Conservation (phyloP, 768 basidiomycete species). For the Lactarius tabidus region DNA sequence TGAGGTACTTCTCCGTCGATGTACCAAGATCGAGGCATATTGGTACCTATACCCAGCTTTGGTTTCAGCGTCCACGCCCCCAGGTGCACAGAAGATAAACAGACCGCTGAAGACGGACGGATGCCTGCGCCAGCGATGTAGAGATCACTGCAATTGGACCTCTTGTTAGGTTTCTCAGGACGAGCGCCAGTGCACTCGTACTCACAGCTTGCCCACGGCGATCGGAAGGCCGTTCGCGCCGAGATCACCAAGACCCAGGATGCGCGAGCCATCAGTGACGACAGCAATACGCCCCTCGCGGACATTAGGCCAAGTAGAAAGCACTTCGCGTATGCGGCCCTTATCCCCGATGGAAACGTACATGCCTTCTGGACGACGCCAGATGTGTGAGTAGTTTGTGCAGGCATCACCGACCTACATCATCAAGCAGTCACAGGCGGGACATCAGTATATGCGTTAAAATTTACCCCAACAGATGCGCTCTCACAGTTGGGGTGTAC, state of each 20-base stretch:
- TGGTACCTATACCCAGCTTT: conserved; percentile 36
- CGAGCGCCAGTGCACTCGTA: neutral
- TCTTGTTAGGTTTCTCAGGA: conserved; percentile 10
- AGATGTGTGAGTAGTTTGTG: conserved; percentile 26
- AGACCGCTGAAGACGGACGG: conserved; percentile 66
- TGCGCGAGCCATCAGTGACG: conserved; percentile 89
- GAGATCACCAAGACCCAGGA: conserved; percentile 83
- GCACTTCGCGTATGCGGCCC: conserved; percentile 67
- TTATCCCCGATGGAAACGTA: conserved; percentile 81
- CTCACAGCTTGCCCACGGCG: conserved; percentile 78
- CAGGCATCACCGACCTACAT: conserved; percentile 26
- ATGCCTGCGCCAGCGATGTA: conserved; percentile 43
- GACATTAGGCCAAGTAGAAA: conserved; percentile 68
- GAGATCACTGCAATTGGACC: conserved; percentile 4
- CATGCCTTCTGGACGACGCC: conserved; percentile 31
- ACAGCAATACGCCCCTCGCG: conserved; percentile 82
- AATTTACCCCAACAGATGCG: conserved; percentile 70
- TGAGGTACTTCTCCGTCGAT: conserved; percentile 72
- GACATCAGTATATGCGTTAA: conserved; percentile 68
- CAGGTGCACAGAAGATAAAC: conserved; percentile 8
- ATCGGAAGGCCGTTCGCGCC: conserved; percentile 85
- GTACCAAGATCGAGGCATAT: conserved; percentile 89
- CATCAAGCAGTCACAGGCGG: conserved; percentile 52
- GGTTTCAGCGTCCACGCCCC: neutral
- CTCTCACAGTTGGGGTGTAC: conserved; percentile 90